Conservation (phyloP, 345 rosid species). For the Cardamine chenopodiifolia region DNA sequence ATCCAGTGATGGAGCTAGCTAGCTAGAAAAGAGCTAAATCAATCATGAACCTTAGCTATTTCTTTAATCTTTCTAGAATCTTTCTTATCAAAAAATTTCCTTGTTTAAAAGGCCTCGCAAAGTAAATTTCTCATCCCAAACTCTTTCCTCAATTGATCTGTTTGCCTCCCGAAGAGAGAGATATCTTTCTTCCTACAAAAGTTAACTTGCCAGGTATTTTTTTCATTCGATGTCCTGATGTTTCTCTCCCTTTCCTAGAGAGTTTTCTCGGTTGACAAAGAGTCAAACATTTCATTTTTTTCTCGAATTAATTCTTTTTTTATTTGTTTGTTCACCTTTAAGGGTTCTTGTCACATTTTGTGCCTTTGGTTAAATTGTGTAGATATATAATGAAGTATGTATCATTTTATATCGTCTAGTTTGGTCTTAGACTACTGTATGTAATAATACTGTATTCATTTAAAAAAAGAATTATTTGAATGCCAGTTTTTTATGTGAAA, state of each 20-base stretch:
- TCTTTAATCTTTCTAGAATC: constrained; percentile 18
- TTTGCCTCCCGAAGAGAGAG: not conserved
- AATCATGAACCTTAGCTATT: constrained; percentile 23
- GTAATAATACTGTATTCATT: not conserved
- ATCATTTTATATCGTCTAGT: not conserved
- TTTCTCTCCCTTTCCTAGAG: not conserved
- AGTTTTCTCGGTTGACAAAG: not conserved
- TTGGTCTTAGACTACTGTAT: not conserved
- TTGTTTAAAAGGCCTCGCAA: constrained; percentile 22
- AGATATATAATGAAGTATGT: not conserved
- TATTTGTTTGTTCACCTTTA: not conserved
- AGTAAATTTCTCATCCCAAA: constrained; percentile 23
- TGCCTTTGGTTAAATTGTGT: not conserved
- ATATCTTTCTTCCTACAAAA: constrained; percentile 19
- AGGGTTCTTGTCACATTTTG: constrained; percentile 4
- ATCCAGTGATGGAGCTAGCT: constrained; percentile 39
- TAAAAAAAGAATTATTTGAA: not conserved
- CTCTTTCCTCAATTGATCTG: not conserved
- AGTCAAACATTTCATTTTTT: not conserved
- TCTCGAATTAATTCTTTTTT: not conserved
- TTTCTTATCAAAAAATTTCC: not conserved
- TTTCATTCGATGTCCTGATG: not conserved
- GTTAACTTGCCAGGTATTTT: constrained; percentile 31
- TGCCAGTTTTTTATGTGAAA: not conserved
- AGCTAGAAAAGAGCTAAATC: constrained; percentile 18